These are phyloP conservation scores for Noccaea caerulescens DNA, from an alignment of 345 rosid genomes.

Conservation along the genomic window DNA sequence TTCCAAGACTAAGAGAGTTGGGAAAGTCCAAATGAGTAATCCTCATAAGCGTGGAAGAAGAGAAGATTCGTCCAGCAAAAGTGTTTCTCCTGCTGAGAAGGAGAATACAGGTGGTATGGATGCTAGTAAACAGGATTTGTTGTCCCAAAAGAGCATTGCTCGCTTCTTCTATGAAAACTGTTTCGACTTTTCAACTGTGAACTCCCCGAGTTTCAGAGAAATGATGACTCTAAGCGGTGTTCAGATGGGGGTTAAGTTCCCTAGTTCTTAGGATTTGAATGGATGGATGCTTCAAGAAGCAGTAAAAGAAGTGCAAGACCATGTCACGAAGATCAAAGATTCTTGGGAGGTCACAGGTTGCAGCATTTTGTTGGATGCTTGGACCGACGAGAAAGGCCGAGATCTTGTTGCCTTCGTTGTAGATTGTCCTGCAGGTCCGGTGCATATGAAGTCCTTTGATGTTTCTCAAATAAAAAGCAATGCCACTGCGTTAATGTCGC, in stretches of 20 bases:
- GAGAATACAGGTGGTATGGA: constrained; percentile 9
- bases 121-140: constrained; percentile 17
- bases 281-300: constrained; percentile 50
- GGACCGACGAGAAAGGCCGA: constrained; percentile 57
- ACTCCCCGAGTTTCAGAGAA: constrained; percentile 49
- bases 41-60: constrained; percentile 28
- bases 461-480: constrained; percentile 42
- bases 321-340: constrained; percentile 49
- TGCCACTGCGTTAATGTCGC: constrained; percentile 42
- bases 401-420: constrained; percentile 56
- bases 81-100: constrained; percentile 13
- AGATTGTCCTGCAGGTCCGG: constrained; percentile 58
- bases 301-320: constrained; percentile 47
- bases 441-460: constrained; percentile 55
- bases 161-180: constrained; percentile 54
- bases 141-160: constrained; percentile 44
- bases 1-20: neutral
- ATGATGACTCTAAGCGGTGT: constrained; percentile 40
- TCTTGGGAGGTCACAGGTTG: constrained; percentile 68
- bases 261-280: constrained; percentile 44
- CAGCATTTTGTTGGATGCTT: constrained; percentile 69
- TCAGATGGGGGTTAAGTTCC: constrained; percentile 34
- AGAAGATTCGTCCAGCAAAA: constrained; percentile 6
- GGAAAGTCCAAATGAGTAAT: constrained; percentile 9
- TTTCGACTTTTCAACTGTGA: constrained; percentile 49